Base-by-base conservation (phyloP, 2,329 filamentous ascomycete species). In the Kalmusia sp. region DNA sequence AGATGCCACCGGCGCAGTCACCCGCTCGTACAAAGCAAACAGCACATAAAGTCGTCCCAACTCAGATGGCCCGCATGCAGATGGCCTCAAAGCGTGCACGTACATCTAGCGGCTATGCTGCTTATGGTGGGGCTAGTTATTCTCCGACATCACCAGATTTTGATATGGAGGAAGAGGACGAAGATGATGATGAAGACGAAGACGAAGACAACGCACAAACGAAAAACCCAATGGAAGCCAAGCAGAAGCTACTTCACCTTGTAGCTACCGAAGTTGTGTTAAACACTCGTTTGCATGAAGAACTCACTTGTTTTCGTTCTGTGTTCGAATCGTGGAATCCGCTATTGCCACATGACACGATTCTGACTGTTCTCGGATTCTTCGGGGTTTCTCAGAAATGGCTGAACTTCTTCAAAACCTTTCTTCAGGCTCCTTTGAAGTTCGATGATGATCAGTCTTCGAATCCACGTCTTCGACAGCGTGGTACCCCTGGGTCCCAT, bases 401-500 rank as follows among this genome's bases (percentile, higher is more conserved):
- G 74, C 69, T 73, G 17, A 55, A 55, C 0, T 82, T 82, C 62
- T 80, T 80, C 61, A 69, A 67, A 34, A 78, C 74, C 30, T 79
- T 79, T 45, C 63, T 82, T 6, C 68, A 77, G 41, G 74, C 79
- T 5, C 80, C 79, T 0, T 60, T 82, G 35, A 80, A 79, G 50
- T 76, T 76, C 43, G 70, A 67, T 34, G 70, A 68, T 17, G 73
- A 72, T 1, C 66, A 69, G n/a, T 62, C 66, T 2, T 46, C 59
- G 6, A 57, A 58, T 15, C 74, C 76, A 1, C 73, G 77, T 8
- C 70, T 66, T 19, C 77, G 79, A 30, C 71, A 70, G 51, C 68
- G 79, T 15, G 79, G 80, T 5, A 74, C 78, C 0, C 80, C 79
- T 0, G 78, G 78, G 57, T 76, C 77, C 0, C 78, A 82, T 54